Conservation (phyloP, 208 protist species). For the Leptomonas seymouri region DNA sequence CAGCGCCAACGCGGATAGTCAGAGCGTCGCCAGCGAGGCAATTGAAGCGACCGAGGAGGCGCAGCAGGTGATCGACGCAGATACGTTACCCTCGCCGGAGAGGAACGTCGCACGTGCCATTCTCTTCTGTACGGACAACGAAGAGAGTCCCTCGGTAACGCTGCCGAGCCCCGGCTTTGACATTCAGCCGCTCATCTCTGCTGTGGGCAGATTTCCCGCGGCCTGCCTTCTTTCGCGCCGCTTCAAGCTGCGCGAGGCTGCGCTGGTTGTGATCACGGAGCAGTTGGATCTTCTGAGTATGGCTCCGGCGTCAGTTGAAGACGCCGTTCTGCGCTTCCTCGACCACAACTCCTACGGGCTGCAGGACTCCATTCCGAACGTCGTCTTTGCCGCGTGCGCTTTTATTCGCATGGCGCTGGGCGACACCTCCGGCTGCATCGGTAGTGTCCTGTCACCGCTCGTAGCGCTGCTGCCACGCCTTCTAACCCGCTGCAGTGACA, state of each 20-base stretch:
- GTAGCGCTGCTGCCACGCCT: slow-evolving; percentile 71
- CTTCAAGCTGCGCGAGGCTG: slow-evolving; percentile 82
- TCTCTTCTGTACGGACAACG: slow-evolving; percentile 24
- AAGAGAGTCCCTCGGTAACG: slow-evolving; percentile 26
- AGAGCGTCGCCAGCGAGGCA: not conserved
- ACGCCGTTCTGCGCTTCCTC: slow-evolving; percentile 75
- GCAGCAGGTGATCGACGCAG: slow-evolving; percentile 15
- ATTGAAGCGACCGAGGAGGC: slow-evolving; percentile 21
- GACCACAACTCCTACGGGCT: slow-evolving; percentile 78
- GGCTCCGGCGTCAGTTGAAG: slow-evolving; percentile 39
- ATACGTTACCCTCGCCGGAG: slow-evolving; percentile 24
- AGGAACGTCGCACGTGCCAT: slow-evolving; percentile 33
- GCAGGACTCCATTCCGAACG: slow-evolving; percentile 81
- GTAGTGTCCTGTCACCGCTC: slow-evolving; percentile 44
- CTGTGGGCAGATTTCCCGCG: slow-evolving; percentile 60
- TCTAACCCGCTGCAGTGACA: slow-evolving; percentile 72
- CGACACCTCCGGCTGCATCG: slow-evolving; percentile 48
- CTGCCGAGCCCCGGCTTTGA: slow-evolving; percentile 29
- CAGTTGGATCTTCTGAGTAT: slow-evolving; percentile 28
- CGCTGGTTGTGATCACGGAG: slow-evolving; percentile 53
- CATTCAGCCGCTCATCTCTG: slow-evolving; percentile 33
- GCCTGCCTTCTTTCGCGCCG: slow-evolving; percentile 74
- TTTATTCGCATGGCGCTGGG: slow-evolving; percentile 72
- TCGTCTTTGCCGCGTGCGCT: slow-evolving; percentile 66
- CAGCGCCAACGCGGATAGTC: not conserved